Percentiles rank a stretch among this genome's conserved stretches.
These are phyloP conservation scores for Aspergillus asperescens DNA, from an alignment of 495 filamentous ascomycete species.

Conservation along the genomic window DNA sequence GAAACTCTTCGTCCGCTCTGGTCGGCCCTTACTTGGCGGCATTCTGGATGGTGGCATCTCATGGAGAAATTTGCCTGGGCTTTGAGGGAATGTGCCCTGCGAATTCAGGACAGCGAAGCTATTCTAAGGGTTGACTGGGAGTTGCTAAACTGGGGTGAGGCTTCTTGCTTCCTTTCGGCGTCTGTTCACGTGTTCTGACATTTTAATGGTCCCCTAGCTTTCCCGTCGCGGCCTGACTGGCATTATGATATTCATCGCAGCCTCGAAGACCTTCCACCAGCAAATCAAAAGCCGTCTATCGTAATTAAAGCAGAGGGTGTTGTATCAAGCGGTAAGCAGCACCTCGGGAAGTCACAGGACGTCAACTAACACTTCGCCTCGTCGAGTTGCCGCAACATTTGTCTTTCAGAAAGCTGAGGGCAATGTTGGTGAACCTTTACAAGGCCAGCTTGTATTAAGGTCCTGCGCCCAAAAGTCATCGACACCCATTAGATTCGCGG, in stretches of 20 bases:
- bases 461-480: constrained; percentile 63
- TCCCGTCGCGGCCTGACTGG: constrained; percentile 56
- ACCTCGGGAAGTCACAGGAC: not conserved
- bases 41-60: constrained; percentile 74
- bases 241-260: constrained; percentile 70
- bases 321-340: constrained; percentile 57
- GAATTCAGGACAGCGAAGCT: constrained; percentile 56
- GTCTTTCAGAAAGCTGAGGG: constrained; percentile 69
- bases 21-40: constrained; percentile 66
- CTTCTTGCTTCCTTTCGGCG: not conserved
- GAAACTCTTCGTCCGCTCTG: constrained; percentile 65
- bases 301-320: constrained; percentile 62
- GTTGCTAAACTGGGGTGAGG: constrained; percentile 62
- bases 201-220: constrained; percentile 40
- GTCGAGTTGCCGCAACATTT: constrained; percentile 60
- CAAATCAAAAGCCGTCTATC: constrained; percentile 56
- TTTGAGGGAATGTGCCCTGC: constrained; percentile 65
- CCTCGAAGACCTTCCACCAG: constrained; percentile 49
- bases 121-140: constrained; percentile 82
- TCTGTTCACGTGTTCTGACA: not conserved
- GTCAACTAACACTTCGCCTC: not conserved
- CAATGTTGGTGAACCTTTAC: constrained; percentile 74
- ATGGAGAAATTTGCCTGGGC: constrained; percentile 69
- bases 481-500: constrained; percentile 57
- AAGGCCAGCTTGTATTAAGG: constrained; percentile 65